These are phyloP conservation scores for Sporothrix curviconia DNA, from an alignment of 2,329 filamentous ascomycete genomes.

Conservation along the genomic window DNA sequence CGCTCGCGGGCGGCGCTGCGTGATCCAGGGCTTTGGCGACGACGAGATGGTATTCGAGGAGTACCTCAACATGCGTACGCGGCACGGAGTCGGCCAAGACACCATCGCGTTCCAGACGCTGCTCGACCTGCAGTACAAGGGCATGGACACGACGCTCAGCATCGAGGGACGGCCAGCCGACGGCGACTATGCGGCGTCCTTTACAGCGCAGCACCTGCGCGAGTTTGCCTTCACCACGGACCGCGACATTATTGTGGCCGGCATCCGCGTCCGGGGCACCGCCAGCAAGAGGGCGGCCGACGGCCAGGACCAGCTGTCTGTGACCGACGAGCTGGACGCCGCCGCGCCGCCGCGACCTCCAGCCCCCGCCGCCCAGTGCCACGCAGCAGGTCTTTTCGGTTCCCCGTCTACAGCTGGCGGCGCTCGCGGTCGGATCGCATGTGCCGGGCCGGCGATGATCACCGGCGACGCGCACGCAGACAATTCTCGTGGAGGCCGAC, in stretches of 20 bases:
- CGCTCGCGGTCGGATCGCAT: too few relatives aligned
- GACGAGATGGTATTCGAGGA: background rate
- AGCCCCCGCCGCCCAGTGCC: slow-evolving; percentile 53
- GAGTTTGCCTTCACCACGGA: slow-evolving; percentile 90
- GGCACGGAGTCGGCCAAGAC: too few relatives aligned
- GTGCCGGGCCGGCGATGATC: slow-evolving; percentile 75
- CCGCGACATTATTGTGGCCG: slow-evolving; percentile 81
- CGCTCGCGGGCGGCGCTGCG: slow-evolving; percentile 65
- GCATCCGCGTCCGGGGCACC: slow-evolving; percentile 77
- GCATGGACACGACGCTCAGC: slow-evolving; percentile 87
- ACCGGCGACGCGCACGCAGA: slow-evolving; percentile 85
- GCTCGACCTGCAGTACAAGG: slow-evolving; percentile 85
- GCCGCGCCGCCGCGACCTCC: background rate
- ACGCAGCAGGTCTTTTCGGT: too few relatives aligned
- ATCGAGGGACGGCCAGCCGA: slow-evolving; percentile 47
- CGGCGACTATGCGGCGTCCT: slow-evolving; percentile 70
- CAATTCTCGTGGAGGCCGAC: slow-evolving; percentile 77
- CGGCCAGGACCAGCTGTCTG: slow-evolving; percentile 54
- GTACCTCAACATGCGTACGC: background rate
- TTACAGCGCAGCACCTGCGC: slow-evolving; percentile 78
- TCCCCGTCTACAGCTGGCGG: too few relatives aligned
- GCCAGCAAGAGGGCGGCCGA: slow-evolving; percentile 53
- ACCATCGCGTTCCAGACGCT: slow-evolving; percentile 91
- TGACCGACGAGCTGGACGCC: slow-evolving; percentile 35
- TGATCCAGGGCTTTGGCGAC: slow-evolving; percentile 64